These are phyloP conservation scores for Fusarium gaditjirri DNA, from an alignment of 2,329 filamentous ascomycete genomes.

Conservation along the genomic window DNA sequence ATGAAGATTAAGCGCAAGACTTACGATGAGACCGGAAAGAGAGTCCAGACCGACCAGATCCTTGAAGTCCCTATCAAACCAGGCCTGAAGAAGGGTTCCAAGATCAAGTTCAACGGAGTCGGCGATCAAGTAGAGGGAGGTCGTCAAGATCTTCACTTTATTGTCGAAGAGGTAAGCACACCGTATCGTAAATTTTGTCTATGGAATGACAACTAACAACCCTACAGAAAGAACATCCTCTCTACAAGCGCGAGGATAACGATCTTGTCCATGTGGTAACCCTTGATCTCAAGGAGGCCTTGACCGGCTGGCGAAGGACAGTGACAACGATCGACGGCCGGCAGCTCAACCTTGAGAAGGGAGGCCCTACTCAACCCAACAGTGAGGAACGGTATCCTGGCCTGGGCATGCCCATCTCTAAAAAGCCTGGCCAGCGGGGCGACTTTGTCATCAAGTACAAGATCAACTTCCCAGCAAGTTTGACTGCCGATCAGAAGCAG, in stretches of 20 bases:
- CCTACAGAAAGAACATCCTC: conserved; percentile 81
- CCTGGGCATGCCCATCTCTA: conserved; percentile 94
- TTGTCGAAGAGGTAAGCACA: conserved; percentile 85
- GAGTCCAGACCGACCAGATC: conserved; percentile 87
- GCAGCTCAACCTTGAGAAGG: conserved; percentile 80
- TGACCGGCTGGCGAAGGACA: conserved; percentile 94
- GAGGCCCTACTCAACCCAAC: conserved; percentile 86
- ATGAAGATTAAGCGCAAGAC: conserved; percentile 98
- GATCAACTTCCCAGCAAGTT: conserved; percentile 85
- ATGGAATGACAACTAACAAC: conserved; percentile 53
- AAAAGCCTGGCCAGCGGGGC: conserved; percentile 85
- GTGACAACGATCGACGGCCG: conserved; percentile 93
- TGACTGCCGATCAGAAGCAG: conserved; percentile 83
- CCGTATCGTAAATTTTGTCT: background rate
- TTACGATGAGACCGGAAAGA: conserved; percentile 86
- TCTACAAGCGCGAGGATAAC: conserved; percentile 88
- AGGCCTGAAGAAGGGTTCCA: conserved; percentile 94
- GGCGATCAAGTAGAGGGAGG: conserved; percentile 97
- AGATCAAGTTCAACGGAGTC: conserved; percentile 98
- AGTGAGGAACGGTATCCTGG: conserved; percentile 83
- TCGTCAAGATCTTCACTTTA: conserved; percentile 93
- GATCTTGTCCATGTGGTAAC: conserved; percentile 83
- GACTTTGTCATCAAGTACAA: conserved; percentile 92
- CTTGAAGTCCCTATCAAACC: conserved; percentile 96
- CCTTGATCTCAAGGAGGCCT: conserved; percentile 88